Evolutionary conservation across 2,329 filamentous ascomycete species (phyloP).

Genomic region (Penicillium sp.): DNA sequence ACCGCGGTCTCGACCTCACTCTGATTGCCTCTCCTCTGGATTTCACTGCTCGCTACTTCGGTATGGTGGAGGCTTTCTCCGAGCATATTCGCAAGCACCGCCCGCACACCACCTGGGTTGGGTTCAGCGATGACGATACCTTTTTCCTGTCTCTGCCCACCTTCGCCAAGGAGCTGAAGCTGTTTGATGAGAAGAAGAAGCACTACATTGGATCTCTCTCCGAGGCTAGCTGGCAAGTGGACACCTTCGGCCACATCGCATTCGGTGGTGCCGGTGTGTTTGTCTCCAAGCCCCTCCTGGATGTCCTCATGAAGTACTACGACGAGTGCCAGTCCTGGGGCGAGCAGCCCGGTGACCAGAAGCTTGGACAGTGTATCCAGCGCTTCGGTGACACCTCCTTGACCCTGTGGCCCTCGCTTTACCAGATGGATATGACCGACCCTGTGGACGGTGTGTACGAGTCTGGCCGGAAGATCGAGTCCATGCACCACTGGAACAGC

Average conservation of each 20-base stretch:
- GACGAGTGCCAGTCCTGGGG: conserved; percentile 45
- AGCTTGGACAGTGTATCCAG: conserved; percentile 45
- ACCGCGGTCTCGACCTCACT: conserved; percentile 42
- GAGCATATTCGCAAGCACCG: conserved; percentile 40
- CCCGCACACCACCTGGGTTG: conserved; percentile 43
- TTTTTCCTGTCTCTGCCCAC: conserved; percentile 44
- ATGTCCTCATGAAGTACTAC: conserved; percentile 39
- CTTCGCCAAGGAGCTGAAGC: conserved; percentile 40
- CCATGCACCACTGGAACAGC: conserved; percentile 46
- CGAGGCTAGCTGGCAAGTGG: conserved; percentile 45
- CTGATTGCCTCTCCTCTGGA: conserved; percentile 41
- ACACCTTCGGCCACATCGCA: conserved; percentile 45
- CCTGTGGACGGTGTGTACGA: conserved; percentile 45
- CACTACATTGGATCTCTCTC: conserved; percentile 47
- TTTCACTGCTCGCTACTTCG: conserved; percentile 46
- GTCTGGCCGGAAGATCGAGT: conserved; percentile 44
- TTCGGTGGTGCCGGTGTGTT: conserved; percentile 48
- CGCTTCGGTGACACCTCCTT: conserved; percentile 40
- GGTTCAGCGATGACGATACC: conserved; percentile 47
- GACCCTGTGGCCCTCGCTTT: conserved; percentile 44
- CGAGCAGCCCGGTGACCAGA: conserved; percentile 46
- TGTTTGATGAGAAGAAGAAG: conserved; percentile 40
- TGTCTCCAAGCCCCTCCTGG: conserved; percentile 42
- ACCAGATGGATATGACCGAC: conserved; percentile 47
- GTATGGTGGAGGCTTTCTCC: conserved; percentile 42